Evolutionary conservation across 345 rosid species (phyloP).

Genomic region (Firmiana major): DNA sequence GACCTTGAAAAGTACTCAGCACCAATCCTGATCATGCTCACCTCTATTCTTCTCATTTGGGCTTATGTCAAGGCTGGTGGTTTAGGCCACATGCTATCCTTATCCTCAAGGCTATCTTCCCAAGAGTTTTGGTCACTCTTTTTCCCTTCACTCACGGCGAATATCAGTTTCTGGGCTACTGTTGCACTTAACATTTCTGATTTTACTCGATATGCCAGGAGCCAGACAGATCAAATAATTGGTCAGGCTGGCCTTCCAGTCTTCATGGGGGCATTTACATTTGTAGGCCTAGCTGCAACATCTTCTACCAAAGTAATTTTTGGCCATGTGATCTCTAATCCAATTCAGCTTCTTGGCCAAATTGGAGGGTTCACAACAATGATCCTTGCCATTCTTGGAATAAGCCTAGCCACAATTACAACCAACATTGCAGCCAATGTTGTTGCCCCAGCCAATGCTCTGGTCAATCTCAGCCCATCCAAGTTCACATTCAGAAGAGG

Average conservation of each 20-base stretch:
- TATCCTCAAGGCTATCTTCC: conserved; percentile 57
- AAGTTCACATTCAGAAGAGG: conserved; percentile 78
- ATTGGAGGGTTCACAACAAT: conserved; percentile 68
- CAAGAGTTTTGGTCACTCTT: conserved; percentile 84
- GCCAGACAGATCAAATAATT: conserved; percentile 68
- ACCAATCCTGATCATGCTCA: conserved; percentile 63
- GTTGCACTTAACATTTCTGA: conserved; percentile 90
- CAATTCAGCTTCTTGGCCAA: conserved; percentile 67
- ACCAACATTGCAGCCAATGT: conserved; percentile 96
- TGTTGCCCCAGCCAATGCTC: conserved; percentile 89
- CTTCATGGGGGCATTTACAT: conserved; percentile 87
- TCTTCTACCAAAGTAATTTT: conserved; percentile 74
- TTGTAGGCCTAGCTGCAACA: conserved; percentile 79
- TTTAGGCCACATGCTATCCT: conserved; percentile 64
- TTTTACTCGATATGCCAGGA: conserved; percentile 72
- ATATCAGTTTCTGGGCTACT: conserved; percentile 93
- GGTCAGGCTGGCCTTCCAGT: conserved; percentile 85
- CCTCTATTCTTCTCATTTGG: conserved; percentile 70
- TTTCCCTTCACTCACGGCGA: conserved; percentile 88
- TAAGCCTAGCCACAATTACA: conserved; percentile 76
- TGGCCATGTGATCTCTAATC: conserved; percentile 76
- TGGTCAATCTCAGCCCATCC: conserved; percentile 81
- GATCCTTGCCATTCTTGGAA: conserved; percentile 66
- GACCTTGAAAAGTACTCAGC: conserved; percentile 82
- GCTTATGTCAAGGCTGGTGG: conserved; percentile 80